Conservation (phyloP, 1,284 basidiomycete species). For the Puccinia hordei region DNA sequence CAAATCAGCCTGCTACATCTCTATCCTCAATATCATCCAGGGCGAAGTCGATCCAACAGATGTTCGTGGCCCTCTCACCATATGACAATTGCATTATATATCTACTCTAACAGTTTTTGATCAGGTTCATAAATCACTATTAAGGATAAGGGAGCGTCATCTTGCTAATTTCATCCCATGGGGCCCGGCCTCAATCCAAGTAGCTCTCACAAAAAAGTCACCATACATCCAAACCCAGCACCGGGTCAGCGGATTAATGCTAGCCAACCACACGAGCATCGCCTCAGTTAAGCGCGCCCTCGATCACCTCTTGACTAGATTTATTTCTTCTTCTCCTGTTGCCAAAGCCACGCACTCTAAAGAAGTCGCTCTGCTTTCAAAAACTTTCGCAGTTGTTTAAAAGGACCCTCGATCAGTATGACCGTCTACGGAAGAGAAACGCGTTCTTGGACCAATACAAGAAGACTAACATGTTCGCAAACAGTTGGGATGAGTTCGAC, state of each 20-base stretch:
- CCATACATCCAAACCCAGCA: conserved; percentile 82
- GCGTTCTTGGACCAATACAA: conserved; percentile 98
- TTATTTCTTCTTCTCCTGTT: too few relatives aligned
- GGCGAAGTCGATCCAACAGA: conserved; percentile 98
- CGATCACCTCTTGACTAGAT: background rate
- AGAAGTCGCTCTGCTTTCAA: background rate
- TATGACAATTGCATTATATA: conserved; percentile 2
- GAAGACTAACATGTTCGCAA: conserved; percentile 90
- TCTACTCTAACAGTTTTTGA: background rate
- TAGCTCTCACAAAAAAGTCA: conserved; percentile 86
- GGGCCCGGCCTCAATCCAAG: conserved; percentile 98
- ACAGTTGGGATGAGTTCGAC: conserved; percentile 89
- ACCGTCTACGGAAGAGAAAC: conserved; percentile 80
- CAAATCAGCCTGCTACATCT: conserved; percentile 92
- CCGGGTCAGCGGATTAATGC: conserved; percentile 94
- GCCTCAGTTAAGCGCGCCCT: conserved; percentile 70
- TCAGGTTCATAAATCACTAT: conserved; percentile 91
- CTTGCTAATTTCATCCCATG: conserved; percentile 98
- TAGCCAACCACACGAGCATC: conserved; percentile 97
- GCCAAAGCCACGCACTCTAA: background rate
- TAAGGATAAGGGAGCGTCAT: conserved; percentile 93
- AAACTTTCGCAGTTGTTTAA: conserved; percentile 74
- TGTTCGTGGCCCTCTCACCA: conserved; percentile 63
- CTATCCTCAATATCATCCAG: conserved; percentile 97
- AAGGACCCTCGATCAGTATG: conserved; percentile 93